phyloP scores from a whole-genome alignment of 2,329 filamentous ascomycete species.

The Ramichloridium luteum region DNA sequence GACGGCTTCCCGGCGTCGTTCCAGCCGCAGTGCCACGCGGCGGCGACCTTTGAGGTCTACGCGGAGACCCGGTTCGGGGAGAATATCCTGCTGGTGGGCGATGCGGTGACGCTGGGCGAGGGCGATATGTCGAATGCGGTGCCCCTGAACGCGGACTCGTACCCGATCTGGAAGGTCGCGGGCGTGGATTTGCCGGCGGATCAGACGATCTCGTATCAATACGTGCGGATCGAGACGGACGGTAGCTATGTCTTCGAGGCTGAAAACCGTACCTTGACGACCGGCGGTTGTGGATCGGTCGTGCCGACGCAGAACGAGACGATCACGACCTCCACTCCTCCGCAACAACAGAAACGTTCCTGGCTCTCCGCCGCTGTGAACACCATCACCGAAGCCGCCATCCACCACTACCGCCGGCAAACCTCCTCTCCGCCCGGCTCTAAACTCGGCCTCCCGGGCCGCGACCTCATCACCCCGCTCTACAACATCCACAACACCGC shows the following conservation, averaged over 20 bases:
- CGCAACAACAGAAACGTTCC: constrained; percentile 16
- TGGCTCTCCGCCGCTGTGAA: constrained; percentile 7
- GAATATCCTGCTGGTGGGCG: constrained; percentile 25
- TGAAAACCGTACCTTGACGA: constrained; percentile 22
- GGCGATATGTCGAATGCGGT: constrained; percentile 19
- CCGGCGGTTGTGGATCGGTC: constrained; percentile 21
- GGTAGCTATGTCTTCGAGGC: constrained; percentile 23
- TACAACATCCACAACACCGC: constrained; percentile 55
- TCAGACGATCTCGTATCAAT: constrained; percentile 21
- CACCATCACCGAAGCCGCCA: constrained; percentile 1
- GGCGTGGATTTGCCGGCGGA: constrained; percentile 23
- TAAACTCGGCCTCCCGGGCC: constrained; percentile 44
- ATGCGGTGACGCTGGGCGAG: constrained; percentile 21
- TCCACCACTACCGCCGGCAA: constrained; percentile 9
- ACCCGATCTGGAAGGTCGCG: constrained; percentile 25
- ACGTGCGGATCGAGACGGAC: constrained; percentile 21
- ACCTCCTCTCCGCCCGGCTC: constrained; percentile 13
- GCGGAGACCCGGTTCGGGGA: constrained; percentile 25
- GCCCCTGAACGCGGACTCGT: constrained; percentile 19
- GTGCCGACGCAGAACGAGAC: constrained; percentile 14
- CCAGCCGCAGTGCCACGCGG: constrained; percentile 40
- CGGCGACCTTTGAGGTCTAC: constrained; percentile 24
- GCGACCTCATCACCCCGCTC: constrained; percentile 51
- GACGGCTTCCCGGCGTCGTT: constrained; percentile 58
- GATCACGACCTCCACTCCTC: constrained; percentile 21